These are phyloP conservation scores for Pseudogymnoascus sp. DNA, from an alignment of 2,329 filamentous ascomycete species.

Conservation along the genomic window DNA sequence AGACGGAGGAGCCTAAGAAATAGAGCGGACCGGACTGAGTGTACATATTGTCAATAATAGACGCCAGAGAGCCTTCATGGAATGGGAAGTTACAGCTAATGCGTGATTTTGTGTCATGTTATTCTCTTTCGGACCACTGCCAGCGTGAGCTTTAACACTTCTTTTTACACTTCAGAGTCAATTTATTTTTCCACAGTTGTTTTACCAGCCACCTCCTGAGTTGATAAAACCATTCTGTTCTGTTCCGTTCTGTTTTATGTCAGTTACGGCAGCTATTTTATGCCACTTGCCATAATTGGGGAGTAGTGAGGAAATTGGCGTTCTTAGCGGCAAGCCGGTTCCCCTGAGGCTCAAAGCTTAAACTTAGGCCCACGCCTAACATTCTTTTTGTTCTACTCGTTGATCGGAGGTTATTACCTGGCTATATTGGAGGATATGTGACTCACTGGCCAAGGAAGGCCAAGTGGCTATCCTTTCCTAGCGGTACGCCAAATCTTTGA, in stretches of 20 bases:
- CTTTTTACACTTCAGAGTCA: background rate
- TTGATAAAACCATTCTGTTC: background rate
- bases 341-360: slow-evolving; percentile 1
- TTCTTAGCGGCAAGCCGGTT: background rate
- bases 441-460: background rate
- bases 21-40: slow-evolving; percentile 35
- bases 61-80: background rate
- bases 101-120: slow-evolving; percentile 2
- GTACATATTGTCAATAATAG: slow-evolving; percentile 11
- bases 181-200: background rate
- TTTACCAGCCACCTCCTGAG: background rate
- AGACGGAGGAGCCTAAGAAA: slow-evolving; percentile 88
- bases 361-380: background rate
- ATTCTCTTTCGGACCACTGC: background rate
- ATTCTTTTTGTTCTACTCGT: background rate
- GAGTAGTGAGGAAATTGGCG: background rate
- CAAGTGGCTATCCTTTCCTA: background rate
- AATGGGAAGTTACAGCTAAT: background rate
- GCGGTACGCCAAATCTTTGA: background rate
- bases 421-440: background rate
- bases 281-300: background rate
- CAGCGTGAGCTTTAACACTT: background rate
- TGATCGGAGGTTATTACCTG: background rate
- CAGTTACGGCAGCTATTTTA: background rate
- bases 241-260: background rate